Evolutionary conservation across 768 basidiomycete species (phyloP).

Genomic region (Pisolithus microcarpus): DNA sequence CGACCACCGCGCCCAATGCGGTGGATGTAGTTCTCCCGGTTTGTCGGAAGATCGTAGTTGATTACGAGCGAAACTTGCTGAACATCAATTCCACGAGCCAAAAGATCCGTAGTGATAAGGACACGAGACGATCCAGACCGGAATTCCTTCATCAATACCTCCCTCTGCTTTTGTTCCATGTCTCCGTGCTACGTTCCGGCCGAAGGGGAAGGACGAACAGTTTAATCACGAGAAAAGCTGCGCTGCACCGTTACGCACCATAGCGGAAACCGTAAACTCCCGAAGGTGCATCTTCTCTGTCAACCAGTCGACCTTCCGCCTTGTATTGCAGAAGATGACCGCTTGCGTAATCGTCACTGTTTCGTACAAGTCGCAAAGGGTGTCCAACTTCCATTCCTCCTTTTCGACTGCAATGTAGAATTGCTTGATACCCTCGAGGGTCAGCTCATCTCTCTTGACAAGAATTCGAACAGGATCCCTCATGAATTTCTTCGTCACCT

Average conservation of each 20-base stretch:
- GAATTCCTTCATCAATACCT: conserved; percentile 99
- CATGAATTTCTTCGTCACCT: conserved; percentile 99
- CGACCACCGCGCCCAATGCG: conserved; percentile 96
- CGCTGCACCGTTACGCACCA: conserved; percentile 47
- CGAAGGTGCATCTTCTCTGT: conserved; percentile 95
- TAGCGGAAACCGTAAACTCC: conserved; percentile 96
- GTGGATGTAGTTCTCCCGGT: conserved; percentile 98
- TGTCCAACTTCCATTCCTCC: conserved; percentile 99
- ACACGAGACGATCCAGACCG: conserved; percentile 97
- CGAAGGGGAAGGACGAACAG: conserved; percentile 9
- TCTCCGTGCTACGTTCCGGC: conserved; percentile 70
- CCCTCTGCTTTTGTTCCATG: conserved; percentile 97
- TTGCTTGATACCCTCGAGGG: conserved; percentile 98
- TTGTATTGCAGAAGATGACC: conserved; percentile 99
- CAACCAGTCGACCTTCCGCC: conserved; percentile 98
- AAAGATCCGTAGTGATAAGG: conserved; percentile 95
- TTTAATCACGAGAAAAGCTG: conserved; percentile 9
- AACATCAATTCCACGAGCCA: conserved; percentile 97
- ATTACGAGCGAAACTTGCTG: conserved; percentile 95
- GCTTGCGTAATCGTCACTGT: conserved; percentile 99
- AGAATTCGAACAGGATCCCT: conserved; percentile 93
- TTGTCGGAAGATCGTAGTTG: conserved; percentile 89
- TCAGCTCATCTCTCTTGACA: conserved; percentile 97
- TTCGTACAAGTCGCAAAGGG: conserved; percentile 96
- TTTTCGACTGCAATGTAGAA: conserved; percentile 99